Evolutionary conservation across 2,329 filamentous ascomycete species (phyloP), one percentile per base, ranked within the genome.

Genomic region (Meredithiella fracta): DNA sequence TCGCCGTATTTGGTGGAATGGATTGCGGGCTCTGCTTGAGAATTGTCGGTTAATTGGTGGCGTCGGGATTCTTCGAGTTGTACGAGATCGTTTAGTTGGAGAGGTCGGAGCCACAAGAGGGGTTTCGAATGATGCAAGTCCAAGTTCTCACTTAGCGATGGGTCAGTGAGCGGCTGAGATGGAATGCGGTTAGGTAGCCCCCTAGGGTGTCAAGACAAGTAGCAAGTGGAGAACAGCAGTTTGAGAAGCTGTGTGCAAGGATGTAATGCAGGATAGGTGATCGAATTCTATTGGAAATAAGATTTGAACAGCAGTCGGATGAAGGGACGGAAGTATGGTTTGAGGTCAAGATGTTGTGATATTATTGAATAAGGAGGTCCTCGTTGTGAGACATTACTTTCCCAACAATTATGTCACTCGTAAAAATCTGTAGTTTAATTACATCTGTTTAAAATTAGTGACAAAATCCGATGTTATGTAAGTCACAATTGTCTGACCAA

Each of bases 1-100:
- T 58, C 44, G 56, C 56, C 47, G 44, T 49, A 49, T 23, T 17
- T 8, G 22, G 15, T 49, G 4, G n/a, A 9, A 23, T 15, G 44
- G 44, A 8, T 15, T n/a, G 34, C 44, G 26, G 7, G 26, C 20
- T 52, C 9, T 44, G 23, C 26, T 25, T 29, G n/a, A 29, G 22
- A 11, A 22, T 26, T 29, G 15, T 44, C 29, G 29, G 51, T 26
- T 25, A 11, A 6, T 17, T 8, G 25, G 15, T 7, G 34, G n/a
- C 8, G 23, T 11, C 15, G 17, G 6, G 22, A 25, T 11, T 23
- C n/a, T 25, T 49, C 23, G 8, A 49, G 44, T 25, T 23, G 44
- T 49, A 49, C 22, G 17, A 49, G 22, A 22, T 49, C 23, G 7
- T n/a, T 49, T 15, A n/a, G 22, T 49, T 26, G 8, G 22, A n/a